phyloP scores from a whole-genome alignment of 2,329 filamentous ascomycete species.

The Onygenales sp. region DNA sequence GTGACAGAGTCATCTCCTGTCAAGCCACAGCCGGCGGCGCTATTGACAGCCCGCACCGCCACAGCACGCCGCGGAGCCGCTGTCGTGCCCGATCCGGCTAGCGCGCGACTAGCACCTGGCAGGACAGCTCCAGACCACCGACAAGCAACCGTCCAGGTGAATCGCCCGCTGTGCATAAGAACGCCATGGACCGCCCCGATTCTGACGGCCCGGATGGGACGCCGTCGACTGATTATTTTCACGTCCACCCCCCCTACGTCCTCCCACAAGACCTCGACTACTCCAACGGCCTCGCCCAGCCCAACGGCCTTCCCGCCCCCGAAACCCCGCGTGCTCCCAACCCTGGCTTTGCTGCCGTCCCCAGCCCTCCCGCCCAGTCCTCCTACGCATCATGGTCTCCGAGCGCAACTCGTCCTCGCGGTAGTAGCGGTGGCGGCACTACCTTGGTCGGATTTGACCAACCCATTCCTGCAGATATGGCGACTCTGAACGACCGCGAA shows the following conservation, averaged over 20 bases:
- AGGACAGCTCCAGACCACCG: not conserved
- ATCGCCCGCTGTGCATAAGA: slow-evolving; percentile 7
- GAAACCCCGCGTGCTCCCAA: not conserved
- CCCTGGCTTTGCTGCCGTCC: slow-evolving; percentile 20
- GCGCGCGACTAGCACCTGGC: not conserved
- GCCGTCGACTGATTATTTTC: slow-evolving; percentile 33
- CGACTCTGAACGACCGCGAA: slow-evolving; percentile 23
- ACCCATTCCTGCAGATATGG: slow-evolving; percentile 18
- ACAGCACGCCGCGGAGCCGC: too few relatives aligned
- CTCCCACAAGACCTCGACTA: slow-evolving; percentile 14
- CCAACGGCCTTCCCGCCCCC: not conserved
- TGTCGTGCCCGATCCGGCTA: not conserved
- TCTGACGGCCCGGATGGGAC: slow-evolving; percentile 32
- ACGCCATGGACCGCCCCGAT: slow-evolving; percentile 35
- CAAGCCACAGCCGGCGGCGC: too few relatives aligned
- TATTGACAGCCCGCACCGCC: too few relatives aligned
- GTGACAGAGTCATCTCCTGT: too few relatives aligned
- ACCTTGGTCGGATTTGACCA: slow-evolving; percentile 29
- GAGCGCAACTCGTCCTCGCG: slow-evolving; percentile 31
- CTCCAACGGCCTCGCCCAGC: not conserved
- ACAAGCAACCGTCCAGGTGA: not conserved
- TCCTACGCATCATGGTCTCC: slow-evolving; percentile 25
- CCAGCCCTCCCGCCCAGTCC: slow-evolving; percentile 18
- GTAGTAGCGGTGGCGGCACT: slow-evolving; percentile 33
- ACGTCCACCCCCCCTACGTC: slow-evolving; percentile 23